Base-by-base conservation (phyloP, 1,284 basidiomycete genomes). In the Apiotrichum gamsii region DNA sequence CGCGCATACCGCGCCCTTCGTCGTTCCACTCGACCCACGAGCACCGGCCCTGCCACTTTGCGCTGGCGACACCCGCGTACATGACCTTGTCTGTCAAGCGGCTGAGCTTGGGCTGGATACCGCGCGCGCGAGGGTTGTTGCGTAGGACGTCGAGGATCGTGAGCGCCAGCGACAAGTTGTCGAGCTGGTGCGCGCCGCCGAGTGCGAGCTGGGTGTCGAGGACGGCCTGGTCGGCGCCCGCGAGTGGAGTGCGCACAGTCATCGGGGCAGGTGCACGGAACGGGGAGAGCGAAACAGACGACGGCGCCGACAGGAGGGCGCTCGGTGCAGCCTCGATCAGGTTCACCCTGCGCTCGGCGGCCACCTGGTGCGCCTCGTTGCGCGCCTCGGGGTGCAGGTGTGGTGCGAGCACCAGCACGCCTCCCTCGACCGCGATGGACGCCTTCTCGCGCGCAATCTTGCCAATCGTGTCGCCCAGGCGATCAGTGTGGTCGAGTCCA, bases 401-500 rank as follows among this genome's bases (percentile, higher is more conserved):
- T 10, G 73, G 72, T 0, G 85, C 88, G 0, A 96, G 62, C 14
- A 96, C 75, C 50, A 94, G 83, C 0, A 88, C 78, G 39, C 78
- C 82, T 1, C 78, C 80, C 2, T 62, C 59, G 43, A 88, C 79
- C 13, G 83, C 81, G 45, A 98, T 96, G 2, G 82, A 82, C 0
- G 85, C 83, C 68, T 98, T 98, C 64, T 95, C 86, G 31, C 69
- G 71, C 0, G 91, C 80, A 52, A 98, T 97, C 21, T 78, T 80
- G 5, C 74, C 75, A 6, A 91, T 73, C 0, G 87, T 85, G 45
- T 79, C 69, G 0, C 94, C 95, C 4, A 99, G 77, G 62, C 95
- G 88, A 6, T 80, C 80, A 56, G 94, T 89, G 70, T 98, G 94
- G 70, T 98, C 95, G 32, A 95, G 74, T 63, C 90, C 91, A 29